Percentiles rank a stretch among this genome's conserved stretches.
phyloP scores from a whole-genome alignment of 225 moss, liverwort and hornwort species.

The Pseudoscleropodium purum region DNA sequence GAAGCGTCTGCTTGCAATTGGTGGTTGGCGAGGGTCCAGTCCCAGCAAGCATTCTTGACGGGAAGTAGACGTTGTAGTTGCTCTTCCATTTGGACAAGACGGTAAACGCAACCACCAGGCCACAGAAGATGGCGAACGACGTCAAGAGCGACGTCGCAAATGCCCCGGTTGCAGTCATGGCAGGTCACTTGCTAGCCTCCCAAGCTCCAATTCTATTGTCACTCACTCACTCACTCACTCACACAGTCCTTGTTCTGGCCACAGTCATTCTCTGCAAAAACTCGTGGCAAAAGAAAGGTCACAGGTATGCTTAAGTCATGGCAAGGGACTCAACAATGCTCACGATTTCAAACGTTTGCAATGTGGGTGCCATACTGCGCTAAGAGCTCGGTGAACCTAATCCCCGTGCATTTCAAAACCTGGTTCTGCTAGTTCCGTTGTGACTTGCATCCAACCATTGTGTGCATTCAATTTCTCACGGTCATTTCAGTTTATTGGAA shows the following conservation, averaged over 20 bases:
- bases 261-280: neutral
- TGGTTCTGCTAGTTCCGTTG: neutral
- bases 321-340: neutral
- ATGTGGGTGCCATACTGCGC: too few species aligned
- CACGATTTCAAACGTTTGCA: neutral
- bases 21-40: neutral
- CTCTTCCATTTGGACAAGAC: conserved; percentile 16
- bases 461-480: neutral
- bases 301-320: neutral
- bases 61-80: conserved; percentile 24
- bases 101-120: conserved; percentile 1
- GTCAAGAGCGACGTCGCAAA: conserved; percentile 39
- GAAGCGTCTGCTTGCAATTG: neutral
- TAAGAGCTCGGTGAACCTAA: neutral
- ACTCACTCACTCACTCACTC: neutral
- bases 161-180: conserved; percentile 30
- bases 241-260: neutral
- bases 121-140: conserved; percentile 38
- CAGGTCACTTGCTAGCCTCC: neutral
- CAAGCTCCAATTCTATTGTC: neutral
- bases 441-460: neutral
- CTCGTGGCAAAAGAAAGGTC: neutral
- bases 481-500: neutral
- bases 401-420: neutral
- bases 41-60: neutral